phyloP scores from a whole-genome alignment of 2,329 filamentous ascomycete genomes.

The Neobulgaria alba region DNA sequence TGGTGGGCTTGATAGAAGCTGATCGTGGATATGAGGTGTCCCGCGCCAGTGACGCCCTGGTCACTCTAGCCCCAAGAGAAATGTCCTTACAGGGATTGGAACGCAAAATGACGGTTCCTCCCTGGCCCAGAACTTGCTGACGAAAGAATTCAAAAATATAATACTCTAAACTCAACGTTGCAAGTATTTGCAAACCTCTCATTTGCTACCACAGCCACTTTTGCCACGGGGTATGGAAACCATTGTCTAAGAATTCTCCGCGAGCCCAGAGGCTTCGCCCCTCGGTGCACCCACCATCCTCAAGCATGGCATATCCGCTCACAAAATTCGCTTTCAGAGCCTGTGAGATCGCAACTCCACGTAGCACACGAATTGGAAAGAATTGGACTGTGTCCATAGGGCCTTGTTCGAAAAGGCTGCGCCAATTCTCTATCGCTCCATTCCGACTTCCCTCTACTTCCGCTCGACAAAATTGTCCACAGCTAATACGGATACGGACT shows the following conservation, averaged over 20 bases:
- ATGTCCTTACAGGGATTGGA: too few species aligned
- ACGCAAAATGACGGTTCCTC: too few species aligned
- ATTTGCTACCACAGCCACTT: too few species aligned
- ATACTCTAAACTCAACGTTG: too few species aligned
- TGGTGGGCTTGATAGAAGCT: not conserved
- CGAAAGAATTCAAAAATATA: not conserved
- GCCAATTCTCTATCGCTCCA: not conserved
- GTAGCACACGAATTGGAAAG: not conserved
- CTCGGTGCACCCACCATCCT: constrained; percentile 1
- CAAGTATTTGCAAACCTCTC: too few species aligned
- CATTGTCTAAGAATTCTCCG: constrained; percentile 7
- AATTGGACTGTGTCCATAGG: not conserved
- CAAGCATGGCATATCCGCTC: constrained; percentile 18
- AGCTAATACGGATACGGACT: not conserved
- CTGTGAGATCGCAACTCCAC: not conserved
- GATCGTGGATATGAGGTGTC: constrained; percentile 2
- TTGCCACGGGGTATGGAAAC: constrained; percentile 4
- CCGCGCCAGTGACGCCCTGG: too few species aligned
- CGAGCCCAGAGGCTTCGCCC: constrained; percentile 22
- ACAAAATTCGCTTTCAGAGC: constrained; percentile 13
- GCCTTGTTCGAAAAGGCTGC: not conserved
- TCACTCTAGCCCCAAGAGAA: too few species aligned
- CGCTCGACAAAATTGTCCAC: not conserved
- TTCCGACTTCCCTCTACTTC: not conserved
- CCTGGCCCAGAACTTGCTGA: not conserved